These are phyloP conservation scores for Erodium moschatum DNA, from an alignment of 441 rosid genomes.

Conservation along the genomic window DNA sequence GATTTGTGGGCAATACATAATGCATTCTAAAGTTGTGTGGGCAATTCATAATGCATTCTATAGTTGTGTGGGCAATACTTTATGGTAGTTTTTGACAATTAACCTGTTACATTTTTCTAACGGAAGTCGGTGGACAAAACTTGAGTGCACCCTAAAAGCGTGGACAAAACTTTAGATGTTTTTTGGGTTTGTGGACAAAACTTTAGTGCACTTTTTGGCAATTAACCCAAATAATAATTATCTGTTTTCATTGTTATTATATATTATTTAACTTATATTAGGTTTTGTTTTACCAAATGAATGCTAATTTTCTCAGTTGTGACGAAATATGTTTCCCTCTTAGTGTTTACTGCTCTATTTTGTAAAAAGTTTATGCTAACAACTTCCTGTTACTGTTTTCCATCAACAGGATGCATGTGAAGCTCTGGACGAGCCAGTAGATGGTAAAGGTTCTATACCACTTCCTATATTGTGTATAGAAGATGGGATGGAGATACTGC, in stretches of 20 bases:
- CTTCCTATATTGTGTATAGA: slow-evolving; percentile 79
- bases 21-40: too few relatives aligned
- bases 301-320: neutral
- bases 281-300: neutral
- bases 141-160: too few relatives aligned
- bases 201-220: too few relatives aligned
- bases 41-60: too few relatives aligned
- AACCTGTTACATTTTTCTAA: too few relatives aligned
- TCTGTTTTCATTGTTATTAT: neutral
- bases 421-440: slow-evolving; percentile 33
- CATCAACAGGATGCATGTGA: slow-evolving; percentile 44
- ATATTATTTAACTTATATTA: slow-evolving; percentile 1
- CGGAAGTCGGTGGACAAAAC: too few relatives aligned
- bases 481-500: slow-evolving; percentile 74
- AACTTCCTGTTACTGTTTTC: slow-evolving; percentile 8
- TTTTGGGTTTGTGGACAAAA: too few relatives aligned
- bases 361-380: neutral
- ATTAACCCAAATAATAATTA: neutral
- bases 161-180: too few relatives aligned
- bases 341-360: neutral
- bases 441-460: slow-evolving; percentile 44
- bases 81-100: too few relatives aligned
- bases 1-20: too few relatives aligned
- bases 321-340: neutral
- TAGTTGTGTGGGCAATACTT: too few relatives aligned